Base-by-base conservation (phyloP, 148 eudicot genomes). In the Polygonum maritimum region DNA sequence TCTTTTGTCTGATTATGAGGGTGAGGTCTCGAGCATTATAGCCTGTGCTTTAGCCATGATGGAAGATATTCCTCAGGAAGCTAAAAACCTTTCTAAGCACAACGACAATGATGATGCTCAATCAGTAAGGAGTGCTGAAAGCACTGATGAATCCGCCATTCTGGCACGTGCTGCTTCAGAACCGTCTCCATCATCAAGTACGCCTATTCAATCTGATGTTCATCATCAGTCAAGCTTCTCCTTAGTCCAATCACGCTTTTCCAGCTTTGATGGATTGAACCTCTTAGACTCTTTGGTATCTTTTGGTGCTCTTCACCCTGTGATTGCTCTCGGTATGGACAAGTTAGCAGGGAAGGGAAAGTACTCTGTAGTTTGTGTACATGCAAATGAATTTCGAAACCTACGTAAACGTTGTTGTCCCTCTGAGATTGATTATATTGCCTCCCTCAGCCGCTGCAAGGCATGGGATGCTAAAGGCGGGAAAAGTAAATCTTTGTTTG, bases 401-500 rank as follows among this genome's bases (percentile, higher is more conserved):
- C 84, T 95, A 74, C 86, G 96, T 38, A 77, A 78, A 74, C 83
- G 80, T 58, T 95, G 94, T 77, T 92, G 96, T 71, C 90, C 92
- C 15, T 92, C 96, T 3, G 98, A 95, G 80, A 79, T 88, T 69
- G 92, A 89, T 80, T 95, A 89, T 81, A 92, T 95, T 77, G 88
- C 97, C 77, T 95, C 98, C 41, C 83, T 95, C 55, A 86, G 96
- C 85, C 96, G 97, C 38, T 92, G 98, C 81, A 90, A 81, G 86
- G 81, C 79, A 67, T 95, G 98, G 98, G 91, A 95, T 79, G 98
- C 98, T 39, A 92, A 95, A 85, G 98, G 98, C 79, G 98, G 98
- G 51, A 92, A 92, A 86, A 95, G 97, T 82, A 95, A 95, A 84
- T 92, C 98, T 35, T 79, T 90, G 77, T 95, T 92, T 79, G 88